Conservation (phyloP, 2,329 filamentous ascomycete genomes). For the Curvularia lunata region DNA sequence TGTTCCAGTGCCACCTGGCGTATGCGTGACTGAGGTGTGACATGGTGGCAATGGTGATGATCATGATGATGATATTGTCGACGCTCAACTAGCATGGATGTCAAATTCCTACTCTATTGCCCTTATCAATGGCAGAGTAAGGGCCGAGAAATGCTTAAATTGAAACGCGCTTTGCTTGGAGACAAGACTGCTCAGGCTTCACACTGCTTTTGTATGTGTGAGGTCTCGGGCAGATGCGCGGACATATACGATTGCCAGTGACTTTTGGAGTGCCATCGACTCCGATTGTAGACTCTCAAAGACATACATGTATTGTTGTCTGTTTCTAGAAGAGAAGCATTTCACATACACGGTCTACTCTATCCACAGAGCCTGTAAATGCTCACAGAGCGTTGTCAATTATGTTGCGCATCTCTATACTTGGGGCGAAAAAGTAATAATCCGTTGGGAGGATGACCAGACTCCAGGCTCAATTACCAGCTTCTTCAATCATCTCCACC, state of each 20-base stretch:
- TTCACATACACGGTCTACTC: constrained; percentile 1
- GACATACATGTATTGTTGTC: background rate
- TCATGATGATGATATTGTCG: constrained; percentile 8
- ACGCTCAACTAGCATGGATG: constrained; percentile 79
- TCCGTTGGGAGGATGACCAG: background rate
- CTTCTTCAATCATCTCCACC: constrained; percentile 64
- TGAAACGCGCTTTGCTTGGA: constrained; percentile 41
- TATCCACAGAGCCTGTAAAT: constrained; percentile 1
- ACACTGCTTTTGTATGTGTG: constrained; percentile 23
- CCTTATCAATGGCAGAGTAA: constrained; percentile 80
- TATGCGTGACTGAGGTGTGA: constrained; percentile 6
- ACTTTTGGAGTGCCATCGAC: background rate
- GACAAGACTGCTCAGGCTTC: constrained; percentile 40
- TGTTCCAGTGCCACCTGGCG: constrained; percentile 4
- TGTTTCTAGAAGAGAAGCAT: background rate
- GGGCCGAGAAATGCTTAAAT: constrained; percentile 96
- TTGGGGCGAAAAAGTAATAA: background rate
- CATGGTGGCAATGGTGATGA: background rate
- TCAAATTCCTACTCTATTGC: constrained; percentile 97
- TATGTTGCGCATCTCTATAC: background rate
- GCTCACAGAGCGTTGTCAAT: background rate
- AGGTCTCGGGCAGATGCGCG: constrained; percentile 33
- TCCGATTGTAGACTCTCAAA: background rate
- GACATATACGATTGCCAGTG: constrained; percentile 22
- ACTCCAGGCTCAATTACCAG: constrained; percentile 2